A percentile compares a stretch with the other conserved stretches of the same genome.
phyloP scores from a whole-genome alignment of 2,329 filamentous ascomycete species.

The Talaromyces amestolkiae region DNA sequence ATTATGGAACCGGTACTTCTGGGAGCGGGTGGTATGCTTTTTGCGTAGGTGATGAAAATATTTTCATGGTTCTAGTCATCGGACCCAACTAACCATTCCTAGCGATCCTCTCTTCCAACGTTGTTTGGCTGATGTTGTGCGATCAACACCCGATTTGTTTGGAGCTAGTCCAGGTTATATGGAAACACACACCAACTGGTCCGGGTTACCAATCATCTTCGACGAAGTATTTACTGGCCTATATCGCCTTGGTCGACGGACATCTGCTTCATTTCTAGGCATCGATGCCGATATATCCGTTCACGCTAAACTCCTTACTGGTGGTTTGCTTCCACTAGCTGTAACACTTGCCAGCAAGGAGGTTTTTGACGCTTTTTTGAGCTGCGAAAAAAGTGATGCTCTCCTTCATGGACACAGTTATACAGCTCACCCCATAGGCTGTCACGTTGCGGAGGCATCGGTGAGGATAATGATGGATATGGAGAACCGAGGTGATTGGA shows the following conservation, averaged over 20 bases:
- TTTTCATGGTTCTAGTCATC: background rate
- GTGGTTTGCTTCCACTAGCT: slow-evolving; percentile 73
- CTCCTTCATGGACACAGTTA: slow-evolving; percentile 83
- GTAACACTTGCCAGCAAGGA: slow-evolving; percentile 70
- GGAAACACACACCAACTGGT: slow-evolving; percentile 51
- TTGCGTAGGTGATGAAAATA: slow-evolving; percentile 59
- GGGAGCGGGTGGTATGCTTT: slow-evolving; percentile 79
- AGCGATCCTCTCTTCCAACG: slow-evolving; percentile 80
- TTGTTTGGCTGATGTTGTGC: slow-evolving; percentile 65
- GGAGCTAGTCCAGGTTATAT: slow-evolving; percentile 24
- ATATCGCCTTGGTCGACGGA: slow-evolving; percentile 73
- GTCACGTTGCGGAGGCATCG: slow-evolving; percentile 70
- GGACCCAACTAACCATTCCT: background rate
- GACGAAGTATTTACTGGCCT: slow-evolving; percentile 88
- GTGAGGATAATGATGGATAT: slow-evolving; percentile 60
- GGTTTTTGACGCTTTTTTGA: slow-evolving; percentile 70
- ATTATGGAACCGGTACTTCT: slow-evolving; percentile 79
- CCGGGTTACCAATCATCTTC: slow-evolving; percentile 73
- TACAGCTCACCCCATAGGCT: slow-evolving; percentile 79
- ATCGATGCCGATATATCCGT: slow-evolving; percentile 72
- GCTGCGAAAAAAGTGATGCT: slow-evolving; percentile 72
- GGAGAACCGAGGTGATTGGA: slow-evolving; percentile 58
- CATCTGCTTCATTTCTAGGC: slow-evolving; percentile 66
- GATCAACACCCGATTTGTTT: slow-evolving; percentile 59
- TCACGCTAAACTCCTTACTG: slow-evolving; percentile 80